Evolutionary conservation across 23 red algal species (phyloP), one percentile per base, ranked within the genome.

Genomic region (Chondrus crispus): DNA sequence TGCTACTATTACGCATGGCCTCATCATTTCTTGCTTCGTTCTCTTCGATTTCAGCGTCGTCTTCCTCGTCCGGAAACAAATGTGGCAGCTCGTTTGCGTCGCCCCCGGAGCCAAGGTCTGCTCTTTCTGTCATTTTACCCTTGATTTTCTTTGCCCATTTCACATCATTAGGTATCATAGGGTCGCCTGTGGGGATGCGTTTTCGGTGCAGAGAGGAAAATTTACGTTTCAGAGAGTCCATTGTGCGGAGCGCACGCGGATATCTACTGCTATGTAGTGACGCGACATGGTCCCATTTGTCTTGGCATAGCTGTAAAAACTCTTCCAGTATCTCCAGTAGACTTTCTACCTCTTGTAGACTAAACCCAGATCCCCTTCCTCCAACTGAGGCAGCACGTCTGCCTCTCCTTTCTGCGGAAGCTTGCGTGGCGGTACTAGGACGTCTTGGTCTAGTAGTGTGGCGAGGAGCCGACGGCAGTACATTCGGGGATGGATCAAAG

Each of bases 201-300:
- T 1, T 48, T 26, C 38, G 71, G 44, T 77, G 22, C 38, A 77
- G 43, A 1, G 71, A 26, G 43, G 71, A 77, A 37, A 77, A 77
- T 77, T 77, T 77, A 39, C 71, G 32, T 77, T 38, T 77, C 44
- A 77, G 44, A 48, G 38, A 46, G 44, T 77, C 44, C 71, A 10
- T 48, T 39, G 71, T 77, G 28, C 71, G 37, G 44, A 39, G 29
- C 37, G 2, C 9, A 77, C 43, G 29, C n/a, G 71, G 71, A 77
- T 18, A 77, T 26, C 71, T 10, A n/a, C 43, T 26, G 29, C n/a
- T 35, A 48, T 77, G 71, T 38, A 77, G 26, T 26, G 1, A 24
- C 71, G 24, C 13, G 28, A 77, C 71, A 46, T 39, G n/a, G 11
- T 77, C 71, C 38, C 37, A 77, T 48, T 77, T 0, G n/a, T 48